Base-by-base conservation (phyloP, 257 asterid genomes). In the Handroanthus guayacan region DNA sequence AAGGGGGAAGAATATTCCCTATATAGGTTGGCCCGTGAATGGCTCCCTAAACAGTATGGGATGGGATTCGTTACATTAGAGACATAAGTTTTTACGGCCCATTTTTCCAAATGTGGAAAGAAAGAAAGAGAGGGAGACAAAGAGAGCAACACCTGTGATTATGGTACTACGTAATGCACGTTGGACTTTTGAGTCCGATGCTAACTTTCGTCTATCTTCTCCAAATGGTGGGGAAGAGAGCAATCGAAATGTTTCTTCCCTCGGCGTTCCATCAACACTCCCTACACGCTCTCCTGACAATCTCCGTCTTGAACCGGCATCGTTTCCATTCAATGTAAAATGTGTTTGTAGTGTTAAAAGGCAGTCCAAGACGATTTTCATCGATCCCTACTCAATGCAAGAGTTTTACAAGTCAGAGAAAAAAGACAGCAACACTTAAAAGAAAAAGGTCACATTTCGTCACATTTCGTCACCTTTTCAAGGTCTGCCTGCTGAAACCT, bases 311-410 rank as follows among this genome's bases (percentile, higher is more conserved):
- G 82, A 80, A 85, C 50, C 82, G 37, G 73, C 51, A 62, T 79
- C 87, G 47, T 47, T 57, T 74, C 86, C 84, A 61, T 76, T 80
- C 34, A 86, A 50, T 82, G 78, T 82, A 75, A 88, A 87, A 39
- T 90, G 89, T 16, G 91, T 77, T 78, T 85, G 79, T 9, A 95
- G 86, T 18, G 91, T 83, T 72, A 87, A 79, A 66, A 95, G 94
- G 88, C 95, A 92, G 72, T 91, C 98, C 70, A 89, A 44, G 3
- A 95, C 95, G 12, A 74, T 71, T 80, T 82, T 88, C 95, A 95
- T 88, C 5, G 95, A 88, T 54, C 99, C 99, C 98, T 94, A 80
- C 68, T 78, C 55, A 52, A 58, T 11, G 55, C 16, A 31, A 52
- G 50, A 63, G 62, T 44, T 36, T 67, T 39, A 77, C 62, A 63